Evolutionary conservation across 2,329 filamentous ascomycete species (phyloP), one percentile per base, ranked within the genome.

Genomic region (Pezicula neosporulosa): DNA sequence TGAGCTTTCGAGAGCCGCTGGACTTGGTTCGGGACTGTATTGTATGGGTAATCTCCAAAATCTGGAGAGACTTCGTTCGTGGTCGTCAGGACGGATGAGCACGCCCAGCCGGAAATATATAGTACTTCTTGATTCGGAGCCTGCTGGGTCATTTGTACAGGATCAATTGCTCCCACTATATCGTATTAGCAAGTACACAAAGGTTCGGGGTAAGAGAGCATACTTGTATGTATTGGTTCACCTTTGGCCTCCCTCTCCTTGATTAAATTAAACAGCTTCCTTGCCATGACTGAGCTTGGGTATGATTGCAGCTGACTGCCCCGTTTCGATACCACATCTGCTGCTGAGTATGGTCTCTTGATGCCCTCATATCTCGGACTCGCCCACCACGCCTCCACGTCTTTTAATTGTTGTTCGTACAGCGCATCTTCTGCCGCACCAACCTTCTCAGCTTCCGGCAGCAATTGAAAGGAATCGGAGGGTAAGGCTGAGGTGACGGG

Each of bases 131-230:
- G 94, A 72, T 97, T 89, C 6, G 89, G 83, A 15, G 94, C 94
- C 75, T 97, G 94, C 70, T 99, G 94, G 45, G 94, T 96, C 94
- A 99, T 97, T 74, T 99, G 94, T 10, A 97, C 85, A n/a, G 94
- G 94, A 67, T 99, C 94, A 71, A 99, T 95, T 54, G 92, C 94
- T 61, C 94, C 94, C 88, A 99, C 89, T 93, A 56, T 28, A 51
- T 48, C 6, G 6, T 50, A 57, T 60, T 36, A 61, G 59, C 28
- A 49, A 3, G 28, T 45, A 15, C 15, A 16, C 24, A 15, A 18
- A 49, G 37, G 18, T 33, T n/a, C 12, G 18, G 10, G n/a, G 16
- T 41, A 18, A 28, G 13, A 47, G 33, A 50, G 72, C 84, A 66
- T 75, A 93, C 89, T 92, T 15, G 94, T 97, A 70, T 97, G 93